A percentile compares a stretch with the other conserved stretches of the same genome.
phyloP scores from a whole-genome alignment of 176 grass and related monocot genomes.

The Aegilops speltoides region DNA sequence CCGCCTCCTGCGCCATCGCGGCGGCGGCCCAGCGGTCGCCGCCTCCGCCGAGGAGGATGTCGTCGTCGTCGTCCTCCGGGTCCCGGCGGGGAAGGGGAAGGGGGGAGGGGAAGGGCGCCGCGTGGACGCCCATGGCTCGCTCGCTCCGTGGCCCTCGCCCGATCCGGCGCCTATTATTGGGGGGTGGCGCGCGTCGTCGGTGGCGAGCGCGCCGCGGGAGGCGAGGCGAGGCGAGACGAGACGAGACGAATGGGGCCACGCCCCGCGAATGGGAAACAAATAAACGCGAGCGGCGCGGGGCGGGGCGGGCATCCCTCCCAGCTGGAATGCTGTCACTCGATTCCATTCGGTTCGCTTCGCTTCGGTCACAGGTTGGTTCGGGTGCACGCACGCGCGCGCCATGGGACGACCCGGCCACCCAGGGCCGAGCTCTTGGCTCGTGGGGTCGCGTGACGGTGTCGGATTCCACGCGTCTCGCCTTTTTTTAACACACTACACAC shows the following conservation, averaged over 20 bases:
- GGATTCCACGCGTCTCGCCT: neutral
- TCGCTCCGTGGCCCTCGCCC: neutral
- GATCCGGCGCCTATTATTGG: constrained; percentile 34
- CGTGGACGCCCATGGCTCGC: constrained; percentile 34
- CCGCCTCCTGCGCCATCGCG: neutral
- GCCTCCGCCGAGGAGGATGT: neutral
- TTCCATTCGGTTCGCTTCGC: neutral
- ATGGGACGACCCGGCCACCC: too few relatives aligned
- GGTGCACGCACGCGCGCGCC: neutral
- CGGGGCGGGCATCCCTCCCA: too few relatives aligned
- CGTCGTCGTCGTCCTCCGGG: neutral
- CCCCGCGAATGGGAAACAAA: neutral
- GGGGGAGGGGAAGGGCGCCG: neutral
- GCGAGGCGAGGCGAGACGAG: neutral
- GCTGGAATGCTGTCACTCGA: too few relatives aligned
- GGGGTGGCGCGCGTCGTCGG: neutral
- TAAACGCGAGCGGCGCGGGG: neutral
- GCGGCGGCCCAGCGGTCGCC: neutral
- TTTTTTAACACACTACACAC: too few relatives aligned
- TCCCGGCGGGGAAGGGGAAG: neutral
- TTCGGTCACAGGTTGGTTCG: neutral
- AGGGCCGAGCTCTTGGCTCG: neutral
- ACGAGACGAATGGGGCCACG: neutral
- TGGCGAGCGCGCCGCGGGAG: neutral
- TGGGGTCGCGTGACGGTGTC: neutral